Conservation (phyloP, 129 eudicot genomes). For the Pseudognaphalium luteoalbum region DNA sequence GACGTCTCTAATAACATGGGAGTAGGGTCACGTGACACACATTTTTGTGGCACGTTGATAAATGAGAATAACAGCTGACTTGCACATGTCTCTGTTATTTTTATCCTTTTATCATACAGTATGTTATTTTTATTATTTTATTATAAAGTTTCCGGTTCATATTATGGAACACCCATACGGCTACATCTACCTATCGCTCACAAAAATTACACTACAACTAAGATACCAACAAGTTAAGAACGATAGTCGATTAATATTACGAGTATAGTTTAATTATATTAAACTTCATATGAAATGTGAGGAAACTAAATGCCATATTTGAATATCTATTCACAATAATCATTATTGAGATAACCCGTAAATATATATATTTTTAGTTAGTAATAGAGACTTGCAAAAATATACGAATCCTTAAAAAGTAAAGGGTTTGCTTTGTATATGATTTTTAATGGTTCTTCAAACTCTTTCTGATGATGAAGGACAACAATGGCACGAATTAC, state of each 20-base stretch:
- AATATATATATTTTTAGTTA: too few relatives aligned
- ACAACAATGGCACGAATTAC: too few relatives aligned
- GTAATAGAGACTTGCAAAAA: too few relatives aligned
- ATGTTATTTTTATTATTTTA: neutral
- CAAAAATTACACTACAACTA: neutral
- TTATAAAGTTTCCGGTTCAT: neutral
- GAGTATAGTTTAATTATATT: neutral
- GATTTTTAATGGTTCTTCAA: too few relatives aligned
- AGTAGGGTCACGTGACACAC: slow-evolving; percentile 37
- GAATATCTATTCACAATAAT: too few relatives aligned
- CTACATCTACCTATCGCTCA: slow-evolving; percentile 13
- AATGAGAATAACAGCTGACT: slow-evolving; percentile 33
- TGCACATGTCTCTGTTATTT: slow-evolving; percentile 28
- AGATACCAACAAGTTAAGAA: slow-evolving; percentile 3
- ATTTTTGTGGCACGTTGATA: slow-evolving; percentile 35
- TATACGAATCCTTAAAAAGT: too few relatives aligned
- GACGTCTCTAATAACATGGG: slow-evolving; percentile 27
- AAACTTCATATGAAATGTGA: neutral
- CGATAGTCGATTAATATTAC: neutral
- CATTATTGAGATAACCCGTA: too few relatives aligned
- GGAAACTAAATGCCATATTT: too few relatives aligned
- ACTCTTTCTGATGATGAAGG: too few relatives aligned
- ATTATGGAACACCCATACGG: slow-evolving; percentile 19
- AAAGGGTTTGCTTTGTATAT: too few relatives aligned
- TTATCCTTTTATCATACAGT: neutral